These are phyloP conservation scores for Heterobasidion parviporum DNA, from an alignment of 1,284 basidiomycete species.

Conservation along the genomic window DNA sequence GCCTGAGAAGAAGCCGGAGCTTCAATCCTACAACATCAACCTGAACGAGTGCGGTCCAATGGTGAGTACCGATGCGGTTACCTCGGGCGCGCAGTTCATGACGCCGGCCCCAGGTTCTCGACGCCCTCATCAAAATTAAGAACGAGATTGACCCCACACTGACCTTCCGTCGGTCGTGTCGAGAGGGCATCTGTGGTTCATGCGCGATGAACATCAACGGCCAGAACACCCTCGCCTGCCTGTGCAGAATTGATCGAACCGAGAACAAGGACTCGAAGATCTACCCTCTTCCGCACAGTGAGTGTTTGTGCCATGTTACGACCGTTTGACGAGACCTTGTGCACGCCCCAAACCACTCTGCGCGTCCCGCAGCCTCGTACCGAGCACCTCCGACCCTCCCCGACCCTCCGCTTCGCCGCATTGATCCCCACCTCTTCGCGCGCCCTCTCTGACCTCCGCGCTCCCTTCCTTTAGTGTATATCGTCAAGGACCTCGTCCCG, in stretches of 20 bases:
- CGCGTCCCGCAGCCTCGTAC: too few relatives aligned
- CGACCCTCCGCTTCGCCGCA: not conserved
- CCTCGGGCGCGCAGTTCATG: not conserved
- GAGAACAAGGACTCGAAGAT: conserved; percentile 76
- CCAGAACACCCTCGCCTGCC: conserved; percentile 94
- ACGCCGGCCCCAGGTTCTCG: conserved; percentile 52
- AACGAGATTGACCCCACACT: conserved; percentile 96
- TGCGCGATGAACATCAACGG: conserved; percentile 99
- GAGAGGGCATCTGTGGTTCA: conserved; percentile 97
- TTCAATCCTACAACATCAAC: conserved; percentile 92
- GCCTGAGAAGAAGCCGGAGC: conserved; percentile 84
- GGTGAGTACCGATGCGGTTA: conserved; percentile 38
- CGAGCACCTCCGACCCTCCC: too few relatives aligned
- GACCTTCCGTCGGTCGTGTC: conserved; percentile 93
- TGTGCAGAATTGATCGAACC: conserved; percentile 89
- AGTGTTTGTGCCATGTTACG: conserved; percentile 17
- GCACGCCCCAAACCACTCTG: too few relatives aligned
- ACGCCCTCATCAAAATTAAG: conserved; percentile 98
- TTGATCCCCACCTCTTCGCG: not conserved
- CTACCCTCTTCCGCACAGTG: conserved; percentile 97
- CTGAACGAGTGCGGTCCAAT: conserved; percentile 95
- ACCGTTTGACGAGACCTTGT: too few relatives aligned
- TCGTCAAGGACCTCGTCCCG: conserved; percentile 97
- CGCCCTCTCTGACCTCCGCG: not conserved
- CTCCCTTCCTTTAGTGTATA: conserved; percentile 66